Base-by-base conservation (phyloP, 1,284 basidiomycete genomes). In the Cryptococcus wingfieldii region DNA sequence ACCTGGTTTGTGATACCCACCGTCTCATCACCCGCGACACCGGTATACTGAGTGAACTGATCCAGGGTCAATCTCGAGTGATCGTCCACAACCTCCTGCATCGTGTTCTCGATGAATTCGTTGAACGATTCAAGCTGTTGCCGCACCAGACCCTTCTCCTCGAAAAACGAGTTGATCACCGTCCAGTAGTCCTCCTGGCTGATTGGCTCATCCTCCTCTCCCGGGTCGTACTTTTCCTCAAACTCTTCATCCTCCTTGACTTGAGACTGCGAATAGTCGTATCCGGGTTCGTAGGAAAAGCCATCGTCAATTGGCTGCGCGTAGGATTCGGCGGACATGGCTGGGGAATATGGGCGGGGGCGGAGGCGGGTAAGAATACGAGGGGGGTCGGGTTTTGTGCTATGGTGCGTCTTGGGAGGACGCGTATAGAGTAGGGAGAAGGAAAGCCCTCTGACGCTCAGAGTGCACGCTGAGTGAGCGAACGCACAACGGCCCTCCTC, bases 51-150 rank as follows among this genome's bases (percentile, higher is more conserved):
- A 72, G 92, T 88, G 56, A 88, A 88, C 78, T 98, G 95, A 79
- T 98, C 95, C 51, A 99, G 81, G 59, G 95, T 94, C 70, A 99
- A 84, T 67, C 90, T 90, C 37, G 86, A 81, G 65, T 90, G 92
- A 79, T 99, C 96, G 72, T 98, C 95, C 38, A 99, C 94, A 37
- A 99, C 83, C 75, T 98, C 95, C 78, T 98, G 95, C 89, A 99
- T 97, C n/a, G 94, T 98, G 71, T 97, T 98, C 76, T 95, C 91
- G 49, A 99, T 90, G 71, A 98, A 99, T 78, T 98, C 96, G 77
- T 99, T 94, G 79, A 96, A 99, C 31, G 91, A 95, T 80, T 96
- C 93, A 55, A 98, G 84, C 77, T 99, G 95, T 76, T 98, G 96
- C 53, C 92, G 85, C 55, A 98, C 96, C 58, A 99, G 86, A 78